Evolutionary conservation across 202 grass and related monocot genomes (phyloP).

Genomic region (Zoysia matrella): DNA sequence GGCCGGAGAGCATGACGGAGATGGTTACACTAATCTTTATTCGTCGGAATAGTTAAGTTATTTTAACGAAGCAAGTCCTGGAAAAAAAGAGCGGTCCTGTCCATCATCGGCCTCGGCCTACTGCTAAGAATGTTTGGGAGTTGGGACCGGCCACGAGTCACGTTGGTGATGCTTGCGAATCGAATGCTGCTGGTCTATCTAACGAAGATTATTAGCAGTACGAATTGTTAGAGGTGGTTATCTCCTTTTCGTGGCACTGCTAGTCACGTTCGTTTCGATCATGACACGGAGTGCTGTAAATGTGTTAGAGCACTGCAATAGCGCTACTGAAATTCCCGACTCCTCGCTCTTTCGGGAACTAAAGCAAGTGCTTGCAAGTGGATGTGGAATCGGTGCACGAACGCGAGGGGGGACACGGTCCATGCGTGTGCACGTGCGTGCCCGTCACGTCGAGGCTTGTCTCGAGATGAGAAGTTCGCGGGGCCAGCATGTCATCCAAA

Average conservation of each 20-base stretch:
- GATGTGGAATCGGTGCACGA: neutral
- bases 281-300: no score
- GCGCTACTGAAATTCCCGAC: no score
- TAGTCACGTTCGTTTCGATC: no score
- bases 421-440: neutral
- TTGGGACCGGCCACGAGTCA: neutral
- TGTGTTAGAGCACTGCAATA: no score
- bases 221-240: no score
- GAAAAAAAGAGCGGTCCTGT: neutral
- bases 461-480: neutral
- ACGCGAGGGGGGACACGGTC: neutral
- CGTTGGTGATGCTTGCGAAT: neutral
- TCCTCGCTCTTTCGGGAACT: no score
- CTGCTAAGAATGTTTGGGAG: neutral
- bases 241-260: no score
- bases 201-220: no score
- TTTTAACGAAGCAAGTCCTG: neutral
- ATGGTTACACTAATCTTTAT: constrained; percentile 6
- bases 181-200: neutral
- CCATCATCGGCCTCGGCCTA: neutral
- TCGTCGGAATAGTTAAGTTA: constrained; percentile 2
- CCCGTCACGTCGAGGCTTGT: neutral
- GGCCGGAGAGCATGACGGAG: neutral
- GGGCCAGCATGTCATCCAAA: constrained; percentile 29
- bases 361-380: no score